Percentiles rank a stretch among this genome's conserved stretches.
Evolutionary conservation across 2,329 filamentous ascomycete genomes (phyloP).

Genomic region (Penicillium sp.): DNA sequence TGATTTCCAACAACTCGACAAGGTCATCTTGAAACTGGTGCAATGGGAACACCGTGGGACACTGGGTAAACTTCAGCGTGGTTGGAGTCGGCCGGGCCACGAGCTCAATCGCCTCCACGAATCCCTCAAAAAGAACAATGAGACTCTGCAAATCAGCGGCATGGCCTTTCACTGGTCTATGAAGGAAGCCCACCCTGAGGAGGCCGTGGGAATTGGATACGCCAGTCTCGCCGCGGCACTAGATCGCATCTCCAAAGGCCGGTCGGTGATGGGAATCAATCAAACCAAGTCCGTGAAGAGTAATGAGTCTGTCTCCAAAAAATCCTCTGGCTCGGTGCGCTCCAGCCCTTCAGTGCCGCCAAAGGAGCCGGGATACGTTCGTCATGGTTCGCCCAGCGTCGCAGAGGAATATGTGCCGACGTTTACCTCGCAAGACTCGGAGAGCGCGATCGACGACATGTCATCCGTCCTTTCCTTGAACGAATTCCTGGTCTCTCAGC

Average conservation of each 20-base stretch:
- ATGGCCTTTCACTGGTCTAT: constrained; percentile 64
- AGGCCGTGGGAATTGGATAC: constrained; percentile 60
- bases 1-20: constrained; percentile 59
- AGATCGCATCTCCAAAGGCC: constrained; percentile 39
- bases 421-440: neutral
- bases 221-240: constrained; percentile 61
- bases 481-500: constrained; percentile 11
- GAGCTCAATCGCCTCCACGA: constrained; percentile 31
- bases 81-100: constrained; percentile 44
- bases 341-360: constrained; percentile 20
- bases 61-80: constrained; percentile 55
- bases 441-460: constrained; percentile 25
- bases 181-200: constrained; percentile 53
- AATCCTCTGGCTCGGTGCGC: neutral
- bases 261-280: constrained; percentile 29
- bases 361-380: constrained; percentile 20
- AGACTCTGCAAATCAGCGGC: constrained; percentile 58
- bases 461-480: constrained; percentile 26
- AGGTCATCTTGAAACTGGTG: constrained; percentile 56
- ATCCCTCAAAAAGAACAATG: constrained; percentile 53
- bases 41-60: constrained; percentile 58
- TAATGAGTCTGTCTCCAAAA: constrained; percentile 3
- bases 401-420: neutral
- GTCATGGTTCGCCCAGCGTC: neutral
- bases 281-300: constrained; percentile 21